A percentile compares a stretch with the other conserved stretches of the same genome.
Conservation (phyloP, 495 filamentous ascomycete genomes). For the Neurospora sp. region DNA sequence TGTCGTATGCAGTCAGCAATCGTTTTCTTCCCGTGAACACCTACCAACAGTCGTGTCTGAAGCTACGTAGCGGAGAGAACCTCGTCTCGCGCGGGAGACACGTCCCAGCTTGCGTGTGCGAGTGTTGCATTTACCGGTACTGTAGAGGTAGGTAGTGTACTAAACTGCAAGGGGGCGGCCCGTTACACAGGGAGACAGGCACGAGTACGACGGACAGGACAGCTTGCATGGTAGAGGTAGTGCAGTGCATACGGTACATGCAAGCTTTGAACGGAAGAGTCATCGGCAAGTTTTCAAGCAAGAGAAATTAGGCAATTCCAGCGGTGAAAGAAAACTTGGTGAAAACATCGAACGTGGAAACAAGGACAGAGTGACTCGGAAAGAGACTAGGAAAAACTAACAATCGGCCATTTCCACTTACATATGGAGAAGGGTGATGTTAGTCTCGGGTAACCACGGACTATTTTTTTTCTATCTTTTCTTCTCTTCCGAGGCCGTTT, state of each 20-base stretch:
- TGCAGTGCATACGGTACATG: background rate
- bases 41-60: background rate
- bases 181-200: background rate
- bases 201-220: background rate
- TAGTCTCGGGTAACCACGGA: background rate
- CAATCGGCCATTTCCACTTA: background rate
- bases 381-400: background rate
- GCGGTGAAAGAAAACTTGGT: background rate
- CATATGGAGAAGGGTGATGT: background rate
- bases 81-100: background rate
- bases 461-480: background rate
- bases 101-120: background rate
- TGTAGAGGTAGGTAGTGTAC: too few species aligned
- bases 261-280: background rate
- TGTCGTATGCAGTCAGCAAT: background rate
- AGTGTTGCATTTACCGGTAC: background rate
- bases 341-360: too few species aligned
- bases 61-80: background rate
- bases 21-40: background rate
- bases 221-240: background rate
- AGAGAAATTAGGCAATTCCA: background rate
- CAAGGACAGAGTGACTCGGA: background rate
- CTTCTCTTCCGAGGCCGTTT: background rate
- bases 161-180: background rate
- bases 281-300: background rate